Conservation (phyloP, 140 eudicot genomes). For the Cichorium intybus region DNA sequence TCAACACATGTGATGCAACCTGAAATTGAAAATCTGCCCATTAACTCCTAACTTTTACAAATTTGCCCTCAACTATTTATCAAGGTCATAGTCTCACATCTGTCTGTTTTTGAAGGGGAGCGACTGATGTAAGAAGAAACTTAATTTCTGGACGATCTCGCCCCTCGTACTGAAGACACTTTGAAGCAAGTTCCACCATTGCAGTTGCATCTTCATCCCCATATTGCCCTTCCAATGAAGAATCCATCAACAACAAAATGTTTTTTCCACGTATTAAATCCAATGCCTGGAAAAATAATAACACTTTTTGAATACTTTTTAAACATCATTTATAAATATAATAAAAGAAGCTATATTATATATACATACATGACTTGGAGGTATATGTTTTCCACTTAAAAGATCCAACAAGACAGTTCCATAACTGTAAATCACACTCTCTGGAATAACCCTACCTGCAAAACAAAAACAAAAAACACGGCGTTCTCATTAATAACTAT, state of each 20-base stretch:
- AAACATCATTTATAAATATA: too few relatives aligned
- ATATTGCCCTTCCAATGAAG: conserved; percentile 97
- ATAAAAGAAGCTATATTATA: conserved; percentile 16
- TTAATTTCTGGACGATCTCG: conserved; percentile 93
- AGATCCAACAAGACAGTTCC: conserved; percentile 97
- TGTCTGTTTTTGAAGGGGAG: conserved; percentile 88
- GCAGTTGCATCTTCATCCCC: conserved; percentile 84
- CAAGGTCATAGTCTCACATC: conserved; percentile 32
- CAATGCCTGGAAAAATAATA: conserved; percentile 55
- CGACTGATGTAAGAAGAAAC: conserved; percentile 76
- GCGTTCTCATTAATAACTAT: not conserved
- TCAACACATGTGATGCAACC: conserved; percentile 85
- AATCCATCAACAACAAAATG: conserved; percentile 75
- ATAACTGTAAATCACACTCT: conserved; percentile 90
- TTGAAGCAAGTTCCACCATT: conserved; percentile 89
- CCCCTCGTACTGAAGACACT: conserved; percentile 94
- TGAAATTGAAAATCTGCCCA: conserved; percentile 22
- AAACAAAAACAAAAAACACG: conserved; percentile 3
- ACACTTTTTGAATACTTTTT: too few relatives aligned
- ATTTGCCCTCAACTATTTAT: not conserved
- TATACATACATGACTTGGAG: conserved; percentile 99
- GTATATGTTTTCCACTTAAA: conserved; percentile 95
- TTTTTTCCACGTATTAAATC: conserved; percentile 90
- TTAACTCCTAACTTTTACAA: not conserved
- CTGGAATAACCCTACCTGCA: conserved; percentile 97